These are phyloP conservation scores for Themeda triandra DNA, from an alignment of 176 grass and related monocot genomes.

Conservation along the genomic window DNA sequence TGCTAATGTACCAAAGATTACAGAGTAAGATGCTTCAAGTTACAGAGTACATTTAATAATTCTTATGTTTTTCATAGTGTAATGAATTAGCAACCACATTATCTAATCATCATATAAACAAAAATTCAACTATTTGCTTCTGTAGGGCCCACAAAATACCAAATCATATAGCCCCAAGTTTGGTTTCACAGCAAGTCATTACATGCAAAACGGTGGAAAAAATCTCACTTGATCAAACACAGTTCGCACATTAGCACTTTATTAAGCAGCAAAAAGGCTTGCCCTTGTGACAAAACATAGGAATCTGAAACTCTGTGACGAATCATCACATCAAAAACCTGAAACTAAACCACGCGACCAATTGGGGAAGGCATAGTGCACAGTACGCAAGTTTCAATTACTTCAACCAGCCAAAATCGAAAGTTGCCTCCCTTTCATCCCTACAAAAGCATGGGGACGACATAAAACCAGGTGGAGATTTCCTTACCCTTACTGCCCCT, in stretches of 20 bases:
- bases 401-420: not conserved
- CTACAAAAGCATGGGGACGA: not conserved
- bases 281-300: not conserved
- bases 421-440: not conserved
- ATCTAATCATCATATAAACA: not conserved
- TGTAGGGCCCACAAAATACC: not conserved
- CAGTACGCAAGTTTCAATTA: not conserved
- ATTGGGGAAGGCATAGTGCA: not conserved
- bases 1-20: not conserved
- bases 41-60: not conserved
- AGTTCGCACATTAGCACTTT: not conserved
- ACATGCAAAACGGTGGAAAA: not conserved
- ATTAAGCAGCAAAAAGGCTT: not conserved
- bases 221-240: not conserved
- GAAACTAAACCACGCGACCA: not conserved
- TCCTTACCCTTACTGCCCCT: slow-evolving; percentile 31
- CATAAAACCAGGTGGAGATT: not conserved
- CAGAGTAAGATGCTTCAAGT: not conserved
- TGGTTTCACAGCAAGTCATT: not conserved
- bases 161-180: not conserved
- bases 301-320: not conserved
- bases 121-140: not conserved
- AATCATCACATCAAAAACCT: not conserved
- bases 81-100: not conserved
- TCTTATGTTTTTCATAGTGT: not conserved